phyloP scores from a whole-genome alignment of 768 basidiomycete species.

The Lactarius pseudohatsudake region DNA sequence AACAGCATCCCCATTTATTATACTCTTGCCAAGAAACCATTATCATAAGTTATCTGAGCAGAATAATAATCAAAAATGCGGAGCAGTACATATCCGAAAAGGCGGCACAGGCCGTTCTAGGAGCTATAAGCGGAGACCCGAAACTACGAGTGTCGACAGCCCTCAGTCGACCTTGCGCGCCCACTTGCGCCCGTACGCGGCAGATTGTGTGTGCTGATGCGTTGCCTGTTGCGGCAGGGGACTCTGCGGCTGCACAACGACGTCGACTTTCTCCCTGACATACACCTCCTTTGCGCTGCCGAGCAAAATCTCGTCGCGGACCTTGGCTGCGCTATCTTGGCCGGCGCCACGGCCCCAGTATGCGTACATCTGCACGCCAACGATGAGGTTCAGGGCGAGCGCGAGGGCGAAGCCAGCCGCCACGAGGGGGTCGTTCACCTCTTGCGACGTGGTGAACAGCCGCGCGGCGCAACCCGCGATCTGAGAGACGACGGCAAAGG shows the following conservation, averaged over 20 bases:
- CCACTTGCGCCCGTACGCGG: constrained; percentile 58
- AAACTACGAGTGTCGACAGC: too few relatives aligned
- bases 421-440: constrained; percentile 81
- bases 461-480: constrained; percentile 88
- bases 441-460: constrained; percentile 89
- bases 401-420: constrained; percentile 83
- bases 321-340: constrained; percentile 27
- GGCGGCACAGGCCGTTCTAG: neutral
- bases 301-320: constrained; percentile 31
- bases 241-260: constrained; percentile 45
- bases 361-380: constrained; percentile 81
- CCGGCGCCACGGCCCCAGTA: constrained; percentile 66
- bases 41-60: neutral
- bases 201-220: constrained; percentile 42
- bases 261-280: constrained; percentile 39
- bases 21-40: neutral
- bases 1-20: too few relatives aligned
- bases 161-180: constrained; percentile 67
- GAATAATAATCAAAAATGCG: neutral
- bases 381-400: constrained; percentile 75
- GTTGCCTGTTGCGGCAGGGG: constrained; percentile 41
- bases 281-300: constrained; percentile 18
- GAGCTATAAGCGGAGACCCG: neutral
- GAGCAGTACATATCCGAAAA: neutral
- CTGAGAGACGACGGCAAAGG: constrained; percentile 88